phyloP scores from a whole-genome alignment of 2,329 filamentous ascomycete species.

The Cladophialophora bantiana region DNA sequence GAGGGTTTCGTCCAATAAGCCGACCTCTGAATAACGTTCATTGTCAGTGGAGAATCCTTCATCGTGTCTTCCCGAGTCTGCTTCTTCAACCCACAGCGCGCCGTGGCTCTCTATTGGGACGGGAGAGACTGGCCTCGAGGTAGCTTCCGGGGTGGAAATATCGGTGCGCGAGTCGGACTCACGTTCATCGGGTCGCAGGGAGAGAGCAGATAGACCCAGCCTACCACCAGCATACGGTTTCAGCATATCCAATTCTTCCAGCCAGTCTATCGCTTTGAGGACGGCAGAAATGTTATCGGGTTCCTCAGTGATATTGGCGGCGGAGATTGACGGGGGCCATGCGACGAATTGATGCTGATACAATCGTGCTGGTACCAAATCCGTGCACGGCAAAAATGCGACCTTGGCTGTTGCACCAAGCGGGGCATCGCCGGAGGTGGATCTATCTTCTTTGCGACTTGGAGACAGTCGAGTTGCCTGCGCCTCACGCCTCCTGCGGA shows the following conservation, averaged over 20 bases:
- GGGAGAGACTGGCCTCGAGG: not conserved
- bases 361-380: slow-evolving; percentile 13
- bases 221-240: not conserved
- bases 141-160: not conserved
- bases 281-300: not conserved
- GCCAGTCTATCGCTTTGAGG: not conserved
- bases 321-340: slow-evolving; percentile 1
- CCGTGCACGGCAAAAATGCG: not conserved
- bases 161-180: not conserved
- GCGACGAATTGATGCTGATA: slow-evolving; percentile 7
- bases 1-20: slow-evolving; percentile 6
- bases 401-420: not conserved
- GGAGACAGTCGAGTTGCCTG: not conserved
- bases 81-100: not conserved
- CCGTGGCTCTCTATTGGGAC: not conserved
- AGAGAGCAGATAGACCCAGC: not conserved
- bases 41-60: slow-evolving; percentile 16
- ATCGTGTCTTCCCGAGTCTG: not conserved
- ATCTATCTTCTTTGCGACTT: not conserved
- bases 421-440: not conserved
- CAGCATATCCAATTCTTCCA: not conserved
- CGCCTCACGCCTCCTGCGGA: not conserved
- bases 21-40: slow-evolving; percentile 11
- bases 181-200: not conserved
- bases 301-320: not conserved